phyloP scores from a whole-genome alignment of 106 monocot genomes.

The Cymbidium sinense region DNA sequence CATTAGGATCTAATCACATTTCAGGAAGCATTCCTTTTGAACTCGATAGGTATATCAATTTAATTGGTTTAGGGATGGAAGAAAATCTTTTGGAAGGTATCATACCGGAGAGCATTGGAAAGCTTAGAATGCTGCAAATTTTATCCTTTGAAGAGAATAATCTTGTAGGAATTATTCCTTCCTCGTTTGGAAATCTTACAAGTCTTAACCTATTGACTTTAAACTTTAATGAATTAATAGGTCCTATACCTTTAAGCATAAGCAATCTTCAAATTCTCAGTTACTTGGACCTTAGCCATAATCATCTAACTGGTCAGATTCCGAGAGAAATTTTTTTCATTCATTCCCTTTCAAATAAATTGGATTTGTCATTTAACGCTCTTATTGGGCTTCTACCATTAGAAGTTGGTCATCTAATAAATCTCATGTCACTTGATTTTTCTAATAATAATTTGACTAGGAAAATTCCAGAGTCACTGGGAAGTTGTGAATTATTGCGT shows the following conservation, averaged over 20 bases:
- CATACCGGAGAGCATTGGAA: not conserved
- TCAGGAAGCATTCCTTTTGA: not conserved
- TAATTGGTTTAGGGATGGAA: not conserved
- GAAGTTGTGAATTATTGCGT: too few relatives aligned
- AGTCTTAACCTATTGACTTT: not conserved
- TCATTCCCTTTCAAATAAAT: not conserved
- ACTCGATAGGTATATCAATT: not conserved
- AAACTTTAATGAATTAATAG: not conserved
- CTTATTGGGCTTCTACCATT: too few relatives aligned
- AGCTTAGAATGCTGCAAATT: not conserved
- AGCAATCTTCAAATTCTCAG: not conserved
- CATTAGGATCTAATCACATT: not conserved
- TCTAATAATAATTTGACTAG: too few relatives aligned
- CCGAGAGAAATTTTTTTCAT: not conserved
- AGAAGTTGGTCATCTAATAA: too few relatives aligned
- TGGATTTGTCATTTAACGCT: constrained; percentile 11
- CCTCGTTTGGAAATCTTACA: constrained; percentile 8
- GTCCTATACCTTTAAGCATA: constrained; percentile 1
- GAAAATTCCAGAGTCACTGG: too few relatives aligned
- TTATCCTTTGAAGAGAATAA: not conserved
- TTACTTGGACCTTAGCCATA: not conserved
- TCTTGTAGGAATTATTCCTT: not conserved
- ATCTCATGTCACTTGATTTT: too few relatives aligned
- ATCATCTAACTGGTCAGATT: constrained; percentile 1
- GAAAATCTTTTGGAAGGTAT: not conserved